A percentile compares a stretch with the other conserved stretches of the same genome.
These are phyloP conservation scores for Dunaliella primolecta DNA, from an alignment of 139 green algal genomes.

Conservation along the genomic window DNA sequence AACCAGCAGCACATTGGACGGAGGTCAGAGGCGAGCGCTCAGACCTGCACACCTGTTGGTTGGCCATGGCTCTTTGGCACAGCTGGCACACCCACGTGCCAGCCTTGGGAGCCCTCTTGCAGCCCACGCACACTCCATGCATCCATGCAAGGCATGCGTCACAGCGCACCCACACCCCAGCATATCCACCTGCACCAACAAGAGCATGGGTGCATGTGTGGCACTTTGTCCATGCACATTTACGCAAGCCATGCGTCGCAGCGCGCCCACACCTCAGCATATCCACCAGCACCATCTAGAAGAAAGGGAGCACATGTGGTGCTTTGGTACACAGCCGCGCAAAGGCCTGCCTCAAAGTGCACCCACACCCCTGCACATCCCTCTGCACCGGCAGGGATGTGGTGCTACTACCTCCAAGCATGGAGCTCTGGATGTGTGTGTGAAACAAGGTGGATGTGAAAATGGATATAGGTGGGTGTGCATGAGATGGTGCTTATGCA, in stretches of 20 bases:
- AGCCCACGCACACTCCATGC: constrained; percentile 64
- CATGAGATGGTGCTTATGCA: no score
- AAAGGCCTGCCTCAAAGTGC: constrained; percentile 57
- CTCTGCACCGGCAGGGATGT: no score
- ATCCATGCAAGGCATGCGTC: constrained; percentile 63
- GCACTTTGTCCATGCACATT: no score
- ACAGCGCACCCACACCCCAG: constrained; percentile 62
- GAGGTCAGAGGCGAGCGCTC: no score
- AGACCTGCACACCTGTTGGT: no score
- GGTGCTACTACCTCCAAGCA: no score
- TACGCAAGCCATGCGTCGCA: constrained; percentile 64
- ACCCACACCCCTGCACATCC: constrained; percentile 49
- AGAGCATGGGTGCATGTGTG: neutral
- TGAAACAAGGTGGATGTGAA: no score
- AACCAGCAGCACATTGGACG: no score
- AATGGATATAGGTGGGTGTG: no score
- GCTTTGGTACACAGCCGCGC: no score
- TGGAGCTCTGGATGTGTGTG: no score
- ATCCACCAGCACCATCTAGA: constrained; percentile 10
- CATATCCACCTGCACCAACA: constrained; percentile 9
- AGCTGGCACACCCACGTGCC: constrained; percentile 38
- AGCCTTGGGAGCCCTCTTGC: constrained; percentile 4
- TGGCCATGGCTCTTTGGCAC: constrained; percentile 45
- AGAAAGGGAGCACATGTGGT: neutral
- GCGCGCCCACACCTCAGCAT: constrained; percentile 50